These are phyloP conservation scores for Aquilaria sinensis DNA, from an alignment of 345 rosid genomes.

Conservation along the genomic window DNA sequence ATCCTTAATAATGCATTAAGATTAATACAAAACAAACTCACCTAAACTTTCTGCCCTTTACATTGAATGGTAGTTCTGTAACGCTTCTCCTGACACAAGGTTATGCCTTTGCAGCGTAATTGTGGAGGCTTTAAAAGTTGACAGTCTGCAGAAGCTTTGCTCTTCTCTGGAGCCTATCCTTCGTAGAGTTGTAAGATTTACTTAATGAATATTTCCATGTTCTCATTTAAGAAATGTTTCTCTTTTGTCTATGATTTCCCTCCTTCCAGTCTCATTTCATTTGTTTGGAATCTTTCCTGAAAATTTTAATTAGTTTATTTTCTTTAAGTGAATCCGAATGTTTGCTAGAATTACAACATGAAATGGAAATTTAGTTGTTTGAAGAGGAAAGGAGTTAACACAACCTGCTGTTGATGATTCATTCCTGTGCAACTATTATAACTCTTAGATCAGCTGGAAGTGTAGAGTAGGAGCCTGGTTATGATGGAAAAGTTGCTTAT, in stretches of 20 bases:
- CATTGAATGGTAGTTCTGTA: too few relatives aligned
- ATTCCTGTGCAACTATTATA: too few relatives aligned
- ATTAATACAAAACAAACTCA: too few relatives aligned
- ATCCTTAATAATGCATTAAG: too few relatives aligned
- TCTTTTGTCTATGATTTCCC: too few relatives aligned
- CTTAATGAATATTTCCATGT: background rate
- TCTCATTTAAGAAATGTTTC: background rate
- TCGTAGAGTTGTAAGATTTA: slow-evolving; percentile 73
- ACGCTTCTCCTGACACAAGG: background rate
- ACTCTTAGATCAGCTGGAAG: too few relatives aligned
- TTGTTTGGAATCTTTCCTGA: background rate
- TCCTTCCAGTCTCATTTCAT: too few relatives aligned
- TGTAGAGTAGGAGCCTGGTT: too few relatives aligned
- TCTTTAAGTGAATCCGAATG: background rate
- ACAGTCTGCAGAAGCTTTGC: slow-evolving; percentile 92
- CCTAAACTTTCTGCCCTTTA: too few relatives aligned
- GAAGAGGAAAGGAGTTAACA: too few relatives aligned
- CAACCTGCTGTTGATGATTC: too few relatives aligned
- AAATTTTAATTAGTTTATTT: background rate
- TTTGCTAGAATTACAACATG: background rate
- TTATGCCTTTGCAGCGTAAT: slow-evolving; percentile 58
- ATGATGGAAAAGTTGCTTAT: too few relatives aligned
- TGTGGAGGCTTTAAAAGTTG: slow-evolving; percentile 97
- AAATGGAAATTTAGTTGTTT: background rate
- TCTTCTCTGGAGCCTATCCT: slow-evolving; percentile 95